phyloP scores from a whole-genome alignment of 2,329 filamentous ascomycete species.

The Chrysosporium keratinophilum region DNA sequence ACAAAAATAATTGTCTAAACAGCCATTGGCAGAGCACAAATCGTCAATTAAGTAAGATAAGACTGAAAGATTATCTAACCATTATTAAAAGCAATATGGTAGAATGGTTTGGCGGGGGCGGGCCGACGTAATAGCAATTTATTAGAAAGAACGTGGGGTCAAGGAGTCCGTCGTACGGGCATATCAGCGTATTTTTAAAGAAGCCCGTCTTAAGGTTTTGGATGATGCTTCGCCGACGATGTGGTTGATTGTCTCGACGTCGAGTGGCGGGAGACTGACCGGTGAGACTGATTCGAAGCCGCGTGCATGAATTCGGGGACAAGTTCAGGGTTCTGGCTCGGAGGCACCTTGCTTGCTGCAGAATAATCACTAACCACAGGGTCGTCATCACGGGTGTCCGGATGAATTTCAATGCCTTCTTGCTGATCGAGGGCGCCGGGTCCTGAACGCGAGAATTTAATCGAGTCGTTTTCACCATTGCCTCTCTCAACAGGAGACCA shows the following conservation, averaged over 20 bases:
- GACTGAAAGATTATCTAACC: constrained; percentile 1
- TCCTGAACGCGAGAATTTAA: constrained; percentile 30
- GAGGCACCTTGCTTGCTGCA: constrained; percentile 29
- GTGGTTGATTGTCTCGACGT: constrained; percentile 3
- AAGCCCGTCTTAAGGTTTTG: not conserved
- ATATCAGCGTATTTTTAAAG: not conserved
- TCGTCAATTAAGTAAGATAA: not conserved
- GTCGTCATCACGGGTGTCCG: constrained; percentile 37
- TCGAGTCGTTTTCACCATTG: constrained; percentile 28
- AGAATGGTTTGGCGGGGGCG: not conserved
- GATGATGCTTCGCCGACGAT: constrained; percentile 2
- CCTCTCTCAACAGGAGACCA: constrained; percentile 51
- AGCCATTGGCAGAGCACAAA: not conserved
- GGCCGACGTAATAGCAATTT: not conserved
- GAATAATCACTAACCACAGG: constrained; percentile 33
- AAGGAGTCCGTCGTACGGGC: not conserved
- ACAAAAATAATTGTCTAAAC: constrained; percentile 1
- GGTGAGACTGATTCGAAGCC: constrained; percentile 19
- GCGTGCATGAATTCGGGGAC: constrained; percentile 38
- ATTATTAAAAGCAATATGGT: constrained; percentile 7
- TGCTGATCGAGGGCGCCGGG: constrained; percentile 33
- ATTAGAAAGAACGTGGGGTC: not conserved
- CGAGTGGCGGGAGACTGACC: constrained; percentile 30
- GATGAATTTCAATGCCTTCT: constrained; percentile 39
- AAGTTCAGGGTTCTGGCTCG: constrained; percentile 39